Evolutionary conservation across 768 basidiomycete species (phyloP).

Genomic region (Imleria badia): DNA sequence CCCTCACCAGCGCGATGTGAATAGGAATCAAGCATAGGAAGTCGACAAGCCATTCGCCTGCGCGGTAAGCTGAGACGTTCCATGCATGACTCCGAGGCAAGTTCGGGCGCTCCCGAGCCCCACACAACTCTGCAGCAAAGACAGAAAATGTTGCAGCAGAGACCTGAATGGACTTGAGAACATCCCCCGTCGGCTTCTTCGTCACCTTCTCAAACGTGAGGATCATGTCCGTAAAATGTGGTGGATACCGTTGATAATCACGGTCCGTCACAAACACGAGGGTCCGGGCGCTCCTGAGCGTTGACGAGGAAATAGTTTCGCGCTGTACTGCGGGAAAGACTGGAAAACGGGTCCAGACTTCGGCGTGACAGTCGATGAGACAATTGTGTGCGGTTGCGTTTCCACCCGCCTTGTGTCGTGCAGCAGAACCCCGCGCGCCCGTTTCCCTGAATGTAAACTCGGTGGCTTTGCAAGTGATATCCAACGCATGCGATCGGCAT

Average conservation of each 20-base stretch:
- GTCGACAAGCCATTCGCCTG: constrained; percentile 64
- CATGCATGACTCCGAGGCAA: constrained; percentile 12
- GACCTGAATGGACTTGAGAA: constrained; percentile 40
- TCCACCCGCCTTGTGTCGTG: not conserved
- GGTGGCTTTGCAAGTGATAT: constrained; percentile 55
- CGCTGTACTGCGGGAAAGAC: constrained; percentile 53
- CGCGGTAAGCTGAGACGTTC: constrained; percentile 40
- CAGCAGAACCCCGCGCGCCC: constrained; percentile 20
- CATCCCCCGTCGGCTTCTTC: constrained; percentile 50
- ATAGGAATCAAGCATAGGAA: constrained; percentile 63
- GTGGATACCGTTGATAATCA: constrained; percentile 34
- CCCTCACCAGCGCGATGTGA: constrained; percentile 57
- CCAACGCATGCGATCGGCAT: constrained; percentile 45
- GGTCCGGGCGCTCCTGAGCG: constrained; percentile 31
- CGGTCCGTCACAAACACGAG: constrained; percentile 46
- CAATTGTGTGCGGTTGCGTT: constrained; percentile 42
- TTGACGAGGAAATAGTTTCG: constrained; percentile 39
- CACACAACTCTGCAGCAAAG: constrained; percentile 23
- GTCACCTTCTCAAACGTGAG: constrained; percentile 47
- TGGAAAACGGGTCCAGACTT: constrained; percentile 62
- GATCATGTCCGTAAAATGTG: constrained; percentile 48
- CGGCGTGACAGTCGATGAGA: constrained; percentile 52
- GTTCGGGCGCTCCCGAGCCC: not conserved
- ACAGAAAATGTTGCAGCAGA: constrained; percentile 29
- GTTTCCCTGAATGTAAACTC: constrained; percentile 56